A percentile compares a stretch with the other conserved stretches of the same genome.
Evolutionary conservation across 805 yeast genomes (phyloP).

Genomic region (Saccharomycopsis sp.): DNA sequence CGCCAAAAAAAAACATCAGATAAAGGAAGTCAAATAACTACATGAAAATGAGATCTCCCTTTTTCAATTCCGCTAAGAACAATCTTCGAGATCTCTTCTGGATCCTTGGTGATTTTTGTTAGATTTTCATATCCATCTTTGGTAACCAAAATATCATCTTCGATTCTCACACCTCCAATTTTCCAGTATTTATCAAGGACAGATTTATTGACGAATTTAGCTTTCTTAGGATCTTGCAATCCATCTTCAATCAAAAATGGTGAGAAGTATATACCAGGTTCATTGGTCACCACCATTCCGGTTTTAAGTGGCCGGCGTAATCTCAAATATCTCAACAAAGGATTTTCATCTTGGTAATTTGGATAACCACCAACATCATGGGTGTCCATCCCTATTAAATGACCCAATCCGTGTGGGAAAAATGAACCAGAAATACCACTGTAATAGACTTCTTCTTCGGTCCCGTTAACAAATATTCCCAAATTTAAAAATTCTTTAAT

Average conservation of each 20-base stretch:
- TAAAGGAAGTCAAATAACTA: conserved; percentile 28
- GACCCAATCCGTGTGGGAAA: conserved; percentile 96
- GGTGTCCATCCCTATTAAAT: conserved; percentile 87
- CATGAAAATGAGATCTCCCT: conserved; percentile 60
- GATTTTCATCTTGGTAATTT: conserved; percentile 78
- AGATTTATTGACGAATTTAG: conserved; percentile 53
- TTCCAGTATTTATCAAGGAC: conserved; percentile 73
- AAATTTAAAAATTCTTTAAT: conserved; percentile 62
- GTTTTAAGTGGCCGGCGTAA: conserved; percentile 62
- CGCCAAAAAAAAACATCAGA: too few relatives aligned
- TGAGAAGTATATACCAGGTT: conserved; percentile 91
- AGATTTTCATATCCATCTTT: conserved; percentile 71
- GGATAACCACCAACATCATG: conserved; percentile 93
- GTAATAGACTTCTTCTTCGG: conserved; percentile 59
- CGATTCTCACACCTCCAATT: conserved; percentile 96
- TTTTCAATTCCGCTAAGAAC: conserved; percentile 63
- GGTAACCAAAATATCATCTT: conserved; percentile 84
- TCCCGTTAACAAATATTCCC: conserved; percentile 64
- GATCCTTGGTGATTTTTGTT: conserved; percentile 79
- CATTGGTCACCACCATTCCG: conserved; percentile 88
- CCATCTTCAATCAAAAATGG: conserved; percentile 69
- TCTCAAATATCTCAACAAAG: conserved; percentile 69
- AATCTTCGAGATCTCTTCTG: conserved; percentile 71
- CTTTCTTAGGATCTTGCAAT: conserved; percentile 41
- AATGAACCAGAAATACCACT: conserved; percentile 71